A percentile compares a stretch with the other conserved stretches of the same genome.
phyloP scores from a whole-genome alignment of 306 rosid genomes.

The Oemleria cerasiformis region DNA sequence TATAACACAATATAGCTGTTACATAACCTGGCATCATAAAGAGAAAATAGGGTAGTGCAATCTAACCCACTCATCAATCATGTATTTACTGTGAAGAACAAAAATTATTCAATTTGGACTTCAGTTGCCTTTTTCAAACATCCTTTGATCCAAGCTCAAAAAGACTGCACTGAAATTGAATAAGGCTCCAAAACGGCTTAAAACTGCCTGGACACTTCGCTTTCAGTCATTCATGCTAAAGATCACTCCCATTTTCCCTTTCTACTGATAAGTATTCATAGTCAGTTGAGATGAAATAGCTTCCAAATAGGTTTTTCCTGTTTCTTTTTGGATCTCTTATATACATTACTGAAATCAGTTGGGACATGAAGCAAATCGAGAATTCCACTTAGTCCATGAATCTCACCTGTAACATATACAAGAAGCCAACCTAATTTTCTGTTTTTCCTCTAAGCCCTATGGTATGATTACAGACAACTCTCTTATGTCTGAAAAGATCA shows the following conservation, averaged over 20 bases:
- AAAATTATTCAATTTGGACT: not conserved
- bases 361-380: not conserved
- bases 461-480: not conserved
- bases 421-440: not conserved
- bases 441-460: not conserved
- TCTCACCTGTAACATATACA: not conserved
- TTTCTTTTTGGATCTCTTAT: not conserved
- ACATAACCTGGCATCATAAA: not conserved
- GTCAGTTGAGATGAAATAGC: not conserved
- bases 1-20: not conserved
- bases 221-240: not conserved
- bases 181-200: not conserved
- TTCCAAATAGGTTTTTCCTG: not conserved
- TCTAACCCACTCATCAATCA: constrained; percentile 1
- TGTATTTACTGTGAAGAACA: not conserved
- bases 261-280: not conserved
- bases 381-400: not conserved
- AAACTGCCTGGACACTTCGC: not conserved
- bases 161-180: not conserved
- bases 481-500: too few species aligned
- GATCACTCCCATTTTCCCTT: not conserved
- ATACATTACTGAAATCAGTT: not conserved
- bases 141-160: not conserved
- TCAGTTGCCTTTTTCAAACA: not conserved
- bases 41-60: not conserved